Base-by-base conservation (phyloP, 2,329 filamentous ascomycete species). In the Fusarium sp. region DNA sequence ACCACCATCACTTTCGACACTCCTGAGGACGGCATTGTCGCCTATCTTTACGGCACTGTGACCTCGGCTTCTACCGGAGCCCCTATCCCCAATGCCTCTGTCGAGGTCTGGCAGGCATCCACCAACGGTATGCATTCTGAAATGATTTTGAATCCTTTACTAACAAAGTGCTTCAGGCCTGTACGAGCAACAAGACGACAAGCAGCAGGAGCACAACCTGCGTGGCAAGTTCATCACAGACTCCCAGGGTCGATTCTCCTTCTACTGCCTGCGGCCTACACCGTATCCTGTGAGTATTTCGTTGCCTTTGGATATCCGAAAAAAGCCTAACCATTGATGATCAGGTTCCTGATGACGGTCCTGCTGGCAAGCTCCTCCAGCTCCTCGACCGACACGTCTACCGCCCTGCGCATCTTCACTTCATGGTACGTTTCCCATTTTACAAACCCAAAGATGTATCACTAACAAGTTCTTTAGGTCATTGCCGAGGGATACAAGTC, bases 21-120 rank as follows among this genome's bases (percentile, higher is more conserved):
- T 72, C 88, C 88, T 7, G 67, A 82, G 62, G 85, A 86, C 66
- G 84, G 80, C 16, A 77, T 93, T 71, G 83, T 91, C 31, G 87
- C 88, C 4, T 90, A 87, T 77, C 91, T 95, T 87, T 89, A 94
- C 74, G 93, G 94, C 59, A 82, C 82, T 39, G 84, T 90, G 58
- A 83, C 83, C n/a, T 86, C 86, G 52, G 89, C 89, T 59, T 79
- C 80, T 22, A 94, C 92, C 0, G 90, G 91, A 63, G 84, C 90
- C 81, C 92, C 92, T 0, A 85, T 96, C 52, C 86, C 88, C 20
- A 87, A 87, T 68, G 93, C 93, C 2, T 86, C 90, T 24, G 87
- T 97, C 39, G 94, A 96, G 79, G 88, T 95, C 62, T 97, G 94
- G 94, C 92, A 95, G 79, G 93, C 93, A 0, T 93, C 90, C 0